Conservation (phyloP, 2,329 filamentous ascomycete genomes). For the Beauveria bassiana region DNA sequence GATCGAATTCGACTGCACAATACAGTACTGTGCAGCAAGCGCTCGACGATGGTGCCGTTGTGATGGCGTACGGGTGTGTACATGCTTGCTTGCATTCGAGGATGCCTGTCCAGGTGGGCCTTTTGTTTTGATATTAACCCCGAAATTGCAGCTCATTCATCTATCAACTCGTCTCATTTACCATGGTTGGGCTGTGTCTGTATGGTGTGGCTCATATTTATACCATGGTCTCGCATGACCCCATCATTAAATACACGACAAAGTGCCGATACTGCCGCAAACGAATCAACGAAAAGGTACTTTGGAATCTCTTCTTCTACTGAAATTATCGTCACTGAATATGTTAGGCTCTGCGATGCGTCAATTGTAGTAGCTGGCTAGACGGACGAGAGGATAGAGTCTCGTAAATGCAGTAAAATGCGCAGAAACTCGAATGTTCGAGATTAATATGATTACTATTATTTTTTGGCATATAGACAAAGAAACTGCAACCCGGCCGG, state of each 20-base stretch:
- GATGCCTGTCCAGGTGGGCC: no score
- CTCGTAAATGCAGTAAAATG: background rate
- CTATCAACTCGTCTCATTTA: constrained; percentile 57
- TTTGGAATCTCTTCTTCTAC: background rate
- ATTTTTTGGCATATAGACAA: background rate
- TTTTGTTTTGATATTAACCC: background rate
- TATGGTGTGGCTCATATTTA: constrained; percentile 58
- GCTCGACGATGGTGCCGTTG: constrained; percentile 61
- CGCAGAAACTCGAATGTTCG: background rate
- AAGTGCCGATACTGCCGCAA: constrained; percentile 63
- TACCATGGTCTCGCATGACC: constrained; percentile 52
- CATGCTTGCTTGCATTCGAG: background rate
- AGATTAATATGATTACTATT: background rate
- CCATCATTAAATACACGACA: constrained; percentile 62
- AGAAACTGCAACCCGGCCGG: background rate
- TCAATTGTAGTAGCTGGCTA: constrained; percentile 45
- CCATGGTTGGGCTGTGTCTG: constrained; percentile 56
- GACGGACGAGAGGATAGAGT: constrained; percentile 39
- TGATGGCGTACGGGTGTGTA: constrained; percentile 61
- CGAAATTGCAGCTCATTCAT: constrained; percentile 43
- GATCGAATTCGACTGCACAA: constrained; percentile 41
- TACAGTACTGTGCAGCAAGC: constrained; percentile 67
- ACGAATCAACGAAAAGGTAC: constrained; percentile 54
- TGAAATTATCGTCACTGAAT: constrained; percentile 9
- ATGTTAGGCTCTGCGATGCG: constrained; percentile 34